Evolutionary conservation across 169 alveolate species (phyloP), one percentile per base, ranked within the genome.

Genomic region (Plasmodium adleri): DNA sequence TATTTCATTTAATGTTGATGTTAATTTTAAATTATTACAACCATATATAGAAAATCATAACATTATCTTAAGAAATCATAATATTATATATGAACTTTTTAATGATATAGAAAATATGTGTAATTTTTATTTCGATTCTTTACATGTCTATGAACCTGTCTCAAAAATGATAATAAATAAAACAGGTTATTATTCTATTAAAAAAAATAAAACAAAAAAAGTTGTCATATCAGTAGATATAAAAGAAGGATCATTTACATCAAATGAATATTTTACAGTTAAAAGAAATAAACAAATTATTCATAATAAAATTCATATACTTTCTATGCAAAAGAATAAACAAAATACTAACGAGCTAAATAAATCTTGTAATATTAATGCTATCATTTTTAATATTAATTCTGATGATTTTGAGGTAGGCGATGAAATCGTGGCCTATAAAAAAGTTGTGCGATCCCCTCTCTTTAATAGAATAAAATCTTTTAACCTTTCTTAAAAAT

Each of bases 21-120:
- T 96, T 90, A 94, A 96, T 74, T 75, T 86, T 2, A 62, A 87
- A 13, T 47, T 88, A 15, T 67, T 94, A 13, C 62, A 71, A 17
- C 74, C 63, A 7, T 74, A 93, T 6, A 54, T 54, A 12, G 58
- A 75, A 67, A 58, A 26, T n/a, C 71, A 70, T 49, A 78, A 73
- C 32, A 95, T 94, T 17, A 66, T 91, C 24, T 88, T 96, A 60
- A 90, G 94, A 28, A 90, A 89, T n/a, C 98, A 96, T 83, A 95
- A 95, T 64, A 93, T 97, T 17, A 97, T 97, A 3, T 97, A 96
- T 86, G 94, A 96, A 74, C 91, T 96, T 17, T 91, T 95, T 63
- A 95, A 94, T 24, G 98, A 96, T 64, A 32, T 97, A 13, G 96
- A 96, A 76, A 66, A 90, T 47, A 74, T 94, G 9, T 91, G 94